phyloP scores from a whole-genome alignment of 495 filamentous ascomycete species.

The Daldinia bambusicola region DNA sequence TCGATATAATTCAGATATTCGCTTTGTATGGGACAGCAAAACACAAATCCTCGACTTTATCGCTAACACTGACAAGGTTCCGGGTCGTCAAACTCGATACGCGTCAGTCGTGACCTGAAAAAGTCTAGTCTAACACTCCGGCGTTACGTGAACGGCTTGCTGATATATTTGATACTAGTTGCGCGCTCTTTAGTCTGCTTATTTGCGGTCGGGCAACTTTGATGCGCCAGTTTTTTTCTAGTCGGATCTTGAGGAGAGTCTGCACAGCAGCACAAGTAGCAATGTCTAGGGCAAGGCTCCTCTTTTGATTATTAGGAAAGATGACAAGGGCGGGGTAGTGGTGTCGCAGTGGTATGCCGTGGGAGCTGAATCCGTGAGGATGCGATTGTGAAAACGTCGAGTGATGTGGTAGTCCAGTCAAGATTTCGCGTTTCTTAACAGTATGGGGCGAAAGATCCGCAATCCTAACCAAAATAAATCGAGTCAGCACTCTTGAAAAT shows the following conservation, averaged over 20 bases:
- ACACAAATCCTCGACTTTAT: not conserved
- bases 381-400: slow-evolving; percentile 1
- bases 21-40: not conserved
- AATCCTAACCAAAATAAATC: slow-evolving; percentile 23
- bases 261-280: slow-evolving; percentile 19
- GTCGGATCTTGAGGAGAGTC: slow-evolving; percentile 25
- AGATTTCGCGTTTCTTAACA: slow-evolving; percentile 9
- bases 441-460: slow-evolving; percentile 1
- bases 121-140: slow-evolving; percentile 1
- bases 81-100: slow-evolving; percentile 14
- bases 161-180: slow-evolving; percentile 8
- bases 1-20: not conserved
- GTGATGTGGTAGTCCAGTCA: slow-evolving; percentile 12
- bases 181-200: slow-evolving; percentile 9
- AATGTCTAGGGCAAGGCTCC: slow-evolving; percentile 8
- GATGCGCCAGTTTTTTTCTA: slow-evolving; percentile 1
- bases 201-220: slow-evolving; percentile 10
- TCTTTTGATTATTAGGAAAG: not conserved
- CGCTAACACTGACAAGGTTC: not conserved
- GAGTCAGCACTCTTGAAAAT: slow-evolving; percentile 29
- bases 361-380: slow-evolving; percentile 3
- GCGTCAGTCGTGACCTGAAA: slow-evolving; percentile 21
- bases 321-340: slow-evolving; percentile 23
- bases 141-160: slow-evolving; percentile 8
- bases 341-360: slow-evolving; percentile 22